phyloP scores from a whole-genome alignment of 306 rosid genomes.

The Glycine latifolia region DNA sequence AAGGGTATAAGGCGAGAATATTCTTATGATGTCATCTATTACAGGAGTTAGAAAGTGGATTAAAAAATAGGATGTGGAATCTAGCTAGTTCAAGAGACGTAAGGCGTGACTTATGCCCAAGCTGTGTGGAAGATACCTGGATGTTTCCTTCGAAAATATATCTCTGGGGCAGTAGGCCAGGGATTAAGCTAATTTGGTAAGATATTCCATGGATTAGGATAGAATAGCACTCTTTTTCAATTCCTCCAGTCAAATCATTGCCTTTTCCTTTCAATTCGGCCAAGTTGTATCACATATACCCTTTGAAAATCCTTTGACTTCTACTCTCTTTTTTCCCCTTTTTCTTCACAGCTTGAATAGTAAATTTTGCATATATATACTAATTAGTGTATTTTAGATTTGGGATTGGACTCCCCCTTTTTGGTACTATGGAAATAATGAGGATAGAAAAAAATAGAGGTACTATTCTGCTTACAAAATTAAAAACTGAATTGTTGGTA shows the following conservation, averaged over 20 bases:
- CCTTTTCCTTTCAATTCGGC: constrained; percentile 16
- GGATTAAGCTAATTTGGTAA: neutral
- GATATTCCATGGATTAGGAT: constrained; percentile 25
- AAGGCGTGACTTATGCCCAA: constrained; percentile 40
- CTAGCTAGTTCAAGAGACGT: constrained; percentile 27
- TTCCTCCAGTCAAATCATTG: constrained; percentile 31
- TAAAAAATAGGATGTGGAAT: neutral
- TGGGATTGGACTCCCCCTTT: too few species aligned
- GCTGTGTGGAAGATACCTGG: constrained; percentile 55
- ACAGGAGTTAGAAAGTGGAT: constrained; percentile 1
- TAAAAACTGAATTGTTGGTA: too few species aligned
- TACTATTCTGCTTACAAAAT: too few species aligned
- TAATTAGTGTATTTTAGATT: too few species aligned
- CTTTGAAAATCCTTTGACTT: constrained; percentile 46
- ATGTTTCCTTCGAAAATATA: constrained; percentile 38
- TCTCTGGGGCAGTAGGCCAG: constrained; percentile 15
- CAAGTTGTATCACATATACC: constrained; percentile 18
- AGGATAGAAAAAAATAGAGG: too few species aligned
- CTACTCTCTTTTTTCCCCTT: neutral
- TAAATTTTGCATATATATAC: neutral
- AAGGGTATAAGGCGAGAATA: neutral
- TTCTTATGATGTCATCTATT: neutral
- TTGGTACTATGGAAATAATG: too few species aligned
- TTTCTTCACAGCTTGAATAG: neutral
- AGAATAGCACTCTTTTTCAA: neutral